Evolutionary conservation across 768 basidiomycete genomes (phyloP), one percentile per base, ranked within the genome.

Genomic region (Chiua virens): DNA sequence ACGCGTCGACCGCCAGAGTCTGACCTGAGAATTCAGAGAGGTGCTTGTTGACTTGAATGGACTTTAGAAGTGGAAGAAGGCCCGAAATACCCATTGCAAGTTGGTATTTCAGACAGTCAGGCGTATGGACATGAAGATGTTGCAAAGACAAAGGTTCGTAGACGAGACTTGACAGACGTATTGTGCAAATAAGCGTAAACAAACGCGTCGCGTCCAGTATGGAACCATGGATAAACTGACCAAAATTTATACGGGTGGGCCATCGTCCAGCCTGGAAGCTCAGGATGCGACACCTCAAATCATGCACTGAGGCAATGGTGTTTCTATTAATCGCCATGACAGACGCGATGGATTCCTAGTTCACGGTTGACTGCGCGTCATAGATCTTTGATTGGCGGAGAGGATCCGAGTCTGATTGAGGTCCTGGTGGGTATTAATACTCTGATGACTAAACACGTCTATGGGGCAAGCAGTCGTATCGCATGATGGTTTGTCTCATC

Each of bases 1-100:
- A 99, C 37, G 86, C 95, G 73, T 98, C 96, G 36, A 98, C 86
- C 1, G 91, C 96, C 32, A 98, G 71, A 3, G 86, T 91, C 65
- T 93, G 83, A 14, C 91, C 93, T 41, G 81, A 70, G 64, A 87
- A 92, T 50, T 94, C 89, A 4, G 84, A 86, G 48, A 98, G 79
- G 58, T 90, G 86, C 51, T 75, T 81, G 51, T 79, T 81, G 48
- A 79, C 81, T 63, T 95, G 91, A 34, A 97, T 95, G 38, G 91
- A 82, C 76, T 93, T 95, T 55, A 98, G 81, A 22, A 96, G 79
- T 28, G 93, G 90, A 30, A 98, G 73, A 18, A 98, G 79, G 13
- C 96, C 96, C 51, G 85, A 79, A 51, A 98, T 98, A 25, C 96
- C 96, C 96, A 98, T 97, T 20, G 11, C 43, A 4, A 32, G 1